These are phyloP conservation scores for sweet orange (Citrus sinensis) DNA, from an alignment of 345 rosid species.

Conservation along the genomic window DNA sequence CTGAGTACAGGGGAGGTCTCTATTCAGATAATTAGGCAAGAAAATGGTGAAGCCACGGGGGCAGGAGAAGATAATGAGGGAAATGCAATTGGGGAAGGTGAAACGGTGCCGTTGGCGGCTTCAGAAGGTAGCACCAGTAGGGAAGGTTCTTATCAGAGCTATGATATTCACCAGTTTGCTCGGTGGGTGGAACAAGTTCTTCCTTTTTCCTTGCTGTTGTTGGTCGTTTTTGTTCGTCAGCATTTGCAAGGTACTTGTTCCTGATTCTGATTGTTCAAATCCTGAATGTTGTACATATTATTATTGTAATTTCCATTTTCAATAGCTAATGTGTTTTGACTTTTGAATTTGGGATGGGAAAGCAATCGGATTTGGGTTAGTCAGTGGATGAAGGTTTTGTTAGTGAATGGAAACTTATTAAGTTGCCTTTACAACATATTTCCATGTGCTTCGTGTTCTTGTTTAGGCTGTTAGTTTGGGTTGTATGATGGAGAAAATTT, in stretches of 20 bases:
- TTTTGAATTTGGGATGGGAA: neutral
- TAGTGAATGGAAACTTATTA: neutral
- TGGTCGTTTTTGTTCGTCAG: constrained; percentile 57
- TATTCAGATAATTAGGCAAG: constrained; percentile 39
- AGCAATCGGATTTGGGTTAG: neutral
- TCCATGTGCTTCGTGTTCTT: neutral
- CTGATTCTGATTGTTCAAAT: neutral
- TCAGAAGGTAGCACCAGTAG: constrained; percentile 12
- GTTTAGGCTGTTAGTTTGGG: neutral
- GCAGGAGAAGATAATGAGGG: neutral
- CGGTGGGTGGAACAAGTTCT: constrained; percentile 60
- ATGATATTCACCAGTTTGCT: constrained; percentile 47
- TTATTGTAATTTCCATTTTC: neutral
- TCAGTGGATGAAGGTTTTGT: neutral
- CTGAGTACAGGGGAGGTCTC: constrained; percentile 34
- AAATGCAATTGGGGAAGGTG: constrained; percentile 10
- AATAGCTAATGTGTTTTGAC: neutral
- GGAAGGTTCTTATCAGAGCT: constrained; percentile 40
- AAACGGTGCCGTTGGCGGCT: constrained; percentile 17
- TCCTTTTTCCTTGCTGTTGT: constrained; percentile 49
- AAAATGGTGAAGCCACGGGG: constrained; percentile 5
- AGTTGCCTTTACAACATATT: neutral
- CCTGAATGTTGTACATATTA: neutral
- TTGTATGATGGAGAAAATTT: neutral
- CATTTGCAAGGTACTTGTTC: constrained; percentile 55